Conservation (phyloP, 1,284 basidiomycete genomes). For the Caloboletus firmus region DNA sequence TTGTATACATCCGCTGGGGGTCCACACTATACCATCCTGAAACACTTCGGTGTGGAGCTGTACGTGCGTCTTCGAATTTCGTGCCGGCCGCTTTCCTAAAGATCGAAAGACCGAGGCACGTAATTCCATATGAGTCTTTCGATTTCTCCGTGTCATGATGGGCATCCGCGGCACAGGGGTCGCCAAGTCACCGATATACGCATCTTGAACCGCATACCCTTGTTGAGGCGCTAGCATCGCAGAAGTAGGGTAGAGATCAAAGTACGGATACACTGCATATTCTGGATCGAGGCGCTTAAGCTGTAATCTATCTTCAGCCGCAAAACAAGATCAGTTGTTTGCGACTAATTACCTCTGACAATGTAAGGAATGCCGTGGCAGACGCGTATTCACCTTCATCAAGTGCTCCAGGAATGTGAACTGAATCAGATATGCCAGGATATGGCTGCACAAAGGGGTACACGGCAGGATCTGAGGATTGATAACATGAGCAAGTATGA, state of each 20-base stretch:
- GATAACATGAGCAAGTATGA: neutral
- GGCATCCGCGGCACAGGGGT: neutral
- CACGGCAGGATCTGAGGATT: constrained; percentile 17
- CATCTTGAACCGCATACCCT: neutral
- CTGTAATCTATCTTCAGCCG: constrained; percentile 10
- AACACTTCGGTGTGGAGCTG: constrained; percentile 39
- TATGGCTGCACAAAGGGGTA: constrained; percentile 27
- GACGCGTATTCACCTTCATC: constrained; percentile 2
- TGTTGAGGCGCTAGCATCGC: neutral
- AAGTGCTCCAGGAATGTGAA: constrained; percentile 11
- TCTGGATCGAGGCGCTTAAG: constrained; percentile 19
- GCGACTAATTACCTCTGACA: constrained; percentile 16
- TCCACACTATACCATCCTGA: constrained; percentile 27
- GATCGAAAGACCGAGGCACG: constrained; percentile 10
- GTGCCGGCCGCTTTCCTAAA: constrained; percentile 6
- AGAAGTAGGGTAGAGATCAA: constrained; percentile 37
- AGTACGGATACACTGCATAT: constrained; percentile 38
- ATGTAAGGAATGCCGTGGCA: constrained; percentile 2
- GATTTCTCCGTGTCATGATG: constrained; percentile 1
- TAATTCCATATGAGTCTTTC: constrained; percentile 24
- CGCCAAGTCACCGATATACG: neutral
- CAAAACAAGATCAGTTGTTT: neutral
- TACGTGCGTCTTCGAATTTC: constrained; percentile 27
- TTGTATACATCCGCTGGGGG: constrained; percentile 31
- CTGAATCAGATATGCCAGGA: neutral